These are phyloP conservation scores for Fraxinus paxiana DNA, from an alignment of 305 asterid species.

Conservation along the genomic window DNA sequence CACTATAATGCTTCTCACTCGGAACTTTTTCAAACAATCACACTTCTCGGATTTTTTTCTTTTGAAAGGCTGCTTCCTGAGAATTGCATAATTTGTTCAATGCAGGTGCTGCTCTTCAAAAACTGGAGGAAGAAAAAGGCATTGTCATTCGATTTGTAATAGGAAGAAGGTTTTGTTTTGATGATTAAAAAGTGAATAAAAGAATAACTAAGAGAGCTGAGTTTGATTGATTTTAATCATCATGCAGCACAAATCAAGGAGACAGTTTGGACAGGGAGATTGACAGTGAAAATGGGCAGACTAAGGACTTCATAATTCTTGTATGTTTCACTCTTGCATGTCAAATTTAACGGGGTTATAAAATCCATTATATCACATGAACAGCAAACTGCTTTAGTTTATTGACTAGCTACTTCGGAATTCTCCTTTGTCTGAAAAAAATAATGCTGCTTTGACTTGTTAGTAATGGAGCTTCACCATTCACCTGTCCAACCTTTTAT, in stretches of 20 bases:
- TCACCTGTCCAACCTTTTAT: not conserved
- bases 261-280: slow-evolving; percentile 66
- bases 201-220: slow-evolving; percentile 21
- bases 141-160: slow-evolving; percentile 69
- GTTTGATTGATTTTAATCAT: slow-evolving; percentile 35
- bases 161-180: slow-evolving; percentile 63
- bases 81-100: slow-evolving; percentile 14
- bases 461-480: not conserved
- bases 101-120: slow-evolving; percentile 59
- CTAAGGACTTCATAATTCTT: slow-evolving; percentile 70
- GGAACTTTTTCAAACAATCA: not conserved
- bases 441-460: slow-evolving; percentile 8
- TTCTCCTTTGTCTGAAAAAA: not conserved
- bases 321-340: slow-evolving; percentile 43
- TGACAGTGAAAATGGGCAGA: slow-evolving; percentile 57
- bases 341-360: slow-evolving; percentile 10
- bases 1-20: not conserved
- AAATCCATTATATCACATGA: not conserved
- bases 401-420: not conserved
- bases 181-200: slow-evolving; percentile 25
- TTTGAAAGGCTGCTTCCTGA: slow-evolving; percentile 8
- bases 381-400: not conserved
- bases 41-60: slow-evolving; percentile 4
- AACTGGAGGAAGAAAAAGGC: slow-evolving; percentile 70
- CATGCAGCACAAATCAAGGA: slow-evolving; percentile 63